These are phyloP conservation scores for Daedalea quercina DNA, from an alignment of 768 basidiomycete species.

Conservation along the genomic window DNA sequence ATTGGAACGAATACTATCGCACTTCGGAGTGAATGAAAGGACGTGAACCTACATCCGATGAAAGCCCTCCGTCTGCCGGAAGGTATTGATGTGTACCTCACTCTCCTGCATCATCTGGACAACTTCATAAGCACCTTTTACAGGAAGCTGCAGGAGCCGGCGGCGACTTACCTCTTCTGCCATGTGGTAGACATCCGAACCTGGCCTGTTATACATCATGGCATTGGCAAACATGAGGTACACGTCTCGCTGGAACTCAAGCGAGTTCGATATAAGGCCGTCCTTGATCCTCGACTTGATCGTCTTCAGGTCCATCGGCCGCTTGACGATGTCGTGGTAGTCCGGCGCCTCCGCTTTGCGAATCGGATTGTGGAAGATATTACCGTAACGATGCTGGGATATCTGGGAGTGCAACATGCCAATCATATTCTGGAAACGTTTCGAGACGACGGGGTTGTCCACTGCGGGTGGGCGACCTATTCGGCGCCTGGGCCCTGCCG, in stretches of 20 bases:
- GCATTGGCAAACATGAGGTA: conserved; percentile 95
- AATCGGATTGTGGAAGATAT: conserved; percentile 88
- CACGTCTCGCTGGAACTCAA: conserved; percentile 87
- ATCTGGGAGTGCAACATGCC: conserved; percentile 77
- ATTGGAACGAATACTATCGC: conserved; percentile 2
- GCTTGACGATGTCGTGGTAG: conserved; percentile 86
- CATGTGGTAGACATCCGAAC: conserved; percentile 83
- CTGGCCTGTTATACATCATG: conserved; percentile 92
- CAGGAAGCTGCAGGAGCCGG: neutral
- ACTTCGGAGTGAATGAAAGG: neutral
- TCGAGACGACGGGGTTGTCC: conserved; percentile 31
- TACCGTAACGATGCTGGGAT: conserved; percentile 79
- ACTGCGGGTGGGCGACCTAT: conserved; percentile 13
- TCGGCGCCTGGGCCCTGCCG: conserved; percentile 16
- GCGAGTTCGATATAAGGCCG: conserved; percentile 69
- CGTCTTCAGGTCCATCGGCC: conserved; percentile 95
- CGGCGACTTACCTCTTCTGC: conserved; percentile 71
- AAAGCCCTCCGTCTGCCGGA: conserved; percentile 72
- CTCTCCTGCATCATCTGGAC: conserved; percentile 71
- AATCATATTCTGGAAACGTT: conserved; percentile 81
- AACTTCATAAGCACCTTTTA: neutral
- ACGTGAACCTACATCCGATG: conserved; percentile 13
- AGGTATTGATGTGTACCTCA: conserved; percentile 57
- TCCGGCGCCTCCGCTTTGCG: conserved; percentile 84
- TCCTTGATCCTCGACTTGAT: conserved; percentile 85